Conservation (phyloP, 306 rosid species). For the Ormosia semicastrata region DNA sequence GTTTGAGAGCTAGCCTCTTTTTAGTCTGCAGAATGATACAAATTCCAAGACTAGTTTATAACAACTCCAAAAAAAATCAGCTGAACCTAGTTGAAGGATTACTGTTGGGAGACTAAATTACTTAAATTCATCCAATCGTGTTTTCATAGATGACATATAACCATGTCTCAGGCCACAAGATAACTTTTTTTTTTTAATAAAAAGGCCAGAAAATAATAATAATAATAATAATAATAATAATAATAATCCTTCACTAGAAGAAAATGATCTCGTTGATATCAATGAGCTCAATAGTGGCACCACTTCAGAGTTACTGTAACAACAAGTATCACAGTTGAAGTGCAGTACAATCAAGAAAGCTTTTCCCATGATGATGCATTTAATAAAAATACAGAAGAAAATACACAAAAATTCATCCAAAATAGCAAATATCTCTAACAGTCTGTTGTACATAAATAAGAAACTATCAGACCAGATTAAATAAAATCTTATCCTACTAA, state of each 20-base stretch:
- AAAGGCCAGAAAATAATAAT: too few species aligned
- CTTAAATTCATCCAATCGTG: background rate
- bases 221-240: background rate
- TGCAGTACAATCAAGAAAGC: background rate
- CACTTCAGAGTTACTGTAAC: background rate
- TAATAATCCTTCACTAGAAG: too few species aligned
- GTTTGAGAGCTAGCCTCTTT: conserved; percentile 42
- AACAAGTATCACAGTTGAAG: background rate
- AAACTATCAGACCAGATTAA: background rate
- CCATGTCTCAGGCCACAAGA: background rate
- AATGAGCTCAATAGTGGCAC: background rate
- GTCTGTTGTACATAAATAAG: too few species aligned
- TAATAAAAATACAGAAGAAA: background rate
- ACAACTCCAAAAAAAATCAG: conserved; percentile 23
- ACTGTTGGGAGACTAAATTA: background rate
- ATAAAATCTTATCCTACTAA: background rate
- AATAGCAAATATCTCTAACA: background rate
- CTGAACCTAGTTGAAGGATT: background rate
- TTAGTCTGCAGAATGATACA: conserved; percentile 47
- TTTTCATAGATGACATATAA: background rate
- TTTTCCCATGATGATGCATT: background rate
- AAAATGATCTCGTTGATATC: background rate
- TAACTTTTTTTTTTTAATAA: too few species aligned
- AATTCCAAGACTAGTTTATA: conserved; percentile 3
- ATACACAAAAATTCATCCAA: background rate